phyloP scores from a whole-genome alignment of 768 basidiomycete species.

The Mycena floridula region DNA sequence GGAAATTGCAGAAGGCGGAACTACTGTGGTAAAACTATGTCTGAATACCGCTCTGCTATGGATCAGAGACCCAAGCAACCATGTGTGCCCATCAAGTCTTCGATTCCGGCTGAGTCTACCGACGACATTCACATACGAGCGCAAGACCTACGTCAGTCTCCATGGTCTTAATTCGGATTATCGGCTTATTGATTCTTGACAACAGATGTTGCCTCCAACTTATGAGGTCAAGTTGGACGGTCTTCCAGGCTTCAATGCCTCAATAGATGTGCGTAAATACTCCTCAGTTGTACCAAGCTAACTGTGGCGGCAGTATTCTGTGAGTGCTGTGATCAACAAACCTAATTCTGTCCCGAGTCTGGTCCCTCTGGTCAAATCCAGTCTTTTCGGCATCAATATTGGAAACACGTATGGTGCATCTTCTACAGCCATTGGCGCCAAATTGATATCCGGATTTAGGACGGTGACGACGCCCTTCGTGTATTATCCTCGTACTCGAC shows the following conservation, averaged over 20 bases:
- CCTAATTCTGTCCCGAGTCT: slow-evolving; percentile 30
- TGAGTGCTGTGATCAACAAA: slow-evolving; percentile 47
- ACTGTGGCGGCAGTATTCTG: slow-evolving; percentile 37
- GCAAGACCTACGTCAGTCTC: slow-evolving; percentile 50
- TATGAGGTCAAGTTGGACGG: slow-evolving; percentile 64
- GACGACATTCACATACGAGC: slow-evolving; percentile 47
- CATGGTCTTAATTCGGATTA: slow-evolving; percentile 1
- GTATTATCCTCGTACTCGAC: slow-evolving; percentile 63
- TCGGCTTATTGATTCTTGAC: slow-evolving; percentile 4
- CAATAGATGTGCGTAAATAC: slow-evolving; percentile 33
- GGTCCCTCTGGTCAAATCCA: slow-evolving; percentile 43
- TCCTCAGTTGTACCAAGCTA: neutral
- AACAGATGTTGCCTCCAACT: slow-evolving; percentile 67
- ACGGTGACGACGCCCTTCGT: slow-evolving; percentile 53
- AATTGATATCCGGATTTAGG: slow-evolving; percentile 23
- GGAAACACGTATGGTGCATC: slow-evolving; percentile 42
- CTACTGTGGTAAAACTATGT: slow-evolving; percentile 43
- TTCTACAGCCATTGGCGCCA: neutral
- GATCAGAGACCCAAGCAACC: slow-evolving; percentile 38
- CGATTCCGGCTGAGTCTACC: slow-evolving; percentile 55
- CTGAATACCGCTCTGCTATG: slow-evolving; percentile 50
- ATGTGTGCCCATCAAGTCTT: slow-evolving; percentile 45
- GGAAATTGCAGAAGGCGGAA: slow-evolving; percentile 66
- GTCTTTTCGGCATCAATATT: slow-evolving; percentile 44
- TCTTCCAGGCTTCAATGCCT: slow-evolving; percentile 66